Base-by-base conservation (phyloP, 1,284 basidiomycete genomes). In the Cystobasidium sp. region DNA sequence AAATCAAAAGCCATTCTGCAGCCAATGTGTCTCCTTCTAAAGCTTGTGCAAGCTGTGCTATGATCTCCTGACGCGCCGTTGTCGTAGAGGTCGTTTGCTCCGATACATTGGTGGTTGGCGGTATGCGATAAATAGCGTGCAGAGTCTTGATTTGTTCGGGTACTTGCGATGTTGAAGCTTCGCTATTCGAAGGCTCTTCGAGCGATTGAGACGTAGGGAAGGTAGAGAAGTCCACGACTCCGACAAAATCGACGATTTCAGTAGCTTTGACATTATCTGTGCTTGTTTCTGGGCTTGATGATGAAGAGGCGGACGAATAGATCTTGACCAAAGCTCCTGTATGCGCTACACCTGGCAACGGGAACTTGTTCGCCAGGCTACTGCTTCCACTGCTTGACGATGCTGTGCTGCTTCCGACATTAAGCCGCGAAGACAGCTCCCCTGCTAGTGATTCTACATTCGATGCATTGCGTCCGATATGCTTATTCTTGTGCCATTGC, bases 1-100 rank as follows among this genome's bases (percentile, higher is more conserved):
- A 84, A 16, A 94, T 83, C 7, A 94, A 82, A 2, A 91, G 83
- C 88, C 90, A 93, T 82, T 94, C 90, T 10, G 92, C 92, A 0
- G 89, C 89, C 44, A 88, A 83, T 39, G 76, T 79, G 80, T 93
- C 92, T 0, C 89, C 89, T 1, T 85, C 88, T 0, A 93, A 83
- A 6, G 85, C 87, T 76, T 86, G 81, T 0, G 91, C 88, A 63
- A 93, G 86, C 89, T 91, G 92, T 0, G 82, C 76, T 47, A 93
- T 84, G 18, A 93, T 82, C 63, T 88, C 85, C 4, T 85, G 77
- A 55, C 89, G 84, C 6, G 86, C 44, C 10, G 7, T 51, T 44
- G 14, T 16, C 16, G 43, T 31, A 14, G 44, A n/a, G 16, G 61
- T 39, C 2, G 22, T 22, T 44, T 68, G n/a, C 55, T 62, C 41